Percentiles rank a stretch among this genome's conserved stretches.
Conservation (phyloP, 139 green algal genomes). For the Chlamydomonas sp. region DNA sequence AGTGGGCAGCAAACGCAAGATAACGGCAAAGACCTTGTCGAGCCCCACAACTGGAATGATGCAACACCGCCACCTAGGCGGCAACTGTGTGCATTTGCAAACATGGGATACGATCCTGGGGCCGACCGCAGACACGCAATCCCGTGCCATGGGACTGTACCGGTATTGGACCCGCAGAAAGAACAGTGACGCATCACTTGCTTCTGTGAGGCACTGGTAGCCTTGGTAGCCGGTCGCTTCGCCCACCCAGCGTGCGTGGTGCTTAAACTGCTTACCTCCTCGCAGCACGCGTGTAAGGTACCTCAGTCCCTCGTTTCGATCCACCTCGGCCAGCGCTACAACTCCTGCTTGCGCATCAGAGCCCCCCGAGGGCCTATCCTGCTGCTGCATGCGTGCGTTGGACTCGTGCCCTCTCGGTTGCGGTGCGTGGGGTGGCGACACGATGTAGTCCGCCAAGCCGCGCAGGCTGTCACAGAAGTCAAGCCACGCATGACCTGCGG, state of each 20-base stretch:
- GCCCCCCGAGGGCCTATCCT: no score
- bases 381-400: background rate
- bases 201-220: no score
- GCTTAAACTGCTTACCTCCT: background rate
- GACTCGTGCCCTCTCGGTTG: background rate
- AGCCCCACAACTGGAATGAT: background rate
- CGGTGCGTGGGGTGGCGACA: background rate
- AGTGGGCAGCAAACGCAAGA: background rate
- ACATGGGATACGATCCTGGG: no score
- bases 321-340: background rate
- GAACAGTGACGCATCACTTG: no score
- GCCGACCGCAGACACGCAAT: no score
- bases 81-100: no score
- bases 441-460: background rate
- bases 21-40: background rate
- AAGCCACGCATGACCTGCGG: constrained; percentile 11
- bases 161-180: no score
- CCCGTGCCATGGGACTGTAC: no score
- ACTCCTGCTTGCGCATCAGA: no score
- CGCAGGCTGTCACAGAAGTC: constrained; percentile 39
- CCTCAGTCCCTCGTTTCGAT: background rate
- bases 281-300: constrained; percentile 13
- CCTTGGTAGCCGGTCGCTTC: no score
- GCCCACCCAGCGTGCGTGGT: no score
- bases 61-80: background rate